phyloP scores from a whole-genome alignment of 345 rosid species.

The Nasturtium officinale region DNA sequence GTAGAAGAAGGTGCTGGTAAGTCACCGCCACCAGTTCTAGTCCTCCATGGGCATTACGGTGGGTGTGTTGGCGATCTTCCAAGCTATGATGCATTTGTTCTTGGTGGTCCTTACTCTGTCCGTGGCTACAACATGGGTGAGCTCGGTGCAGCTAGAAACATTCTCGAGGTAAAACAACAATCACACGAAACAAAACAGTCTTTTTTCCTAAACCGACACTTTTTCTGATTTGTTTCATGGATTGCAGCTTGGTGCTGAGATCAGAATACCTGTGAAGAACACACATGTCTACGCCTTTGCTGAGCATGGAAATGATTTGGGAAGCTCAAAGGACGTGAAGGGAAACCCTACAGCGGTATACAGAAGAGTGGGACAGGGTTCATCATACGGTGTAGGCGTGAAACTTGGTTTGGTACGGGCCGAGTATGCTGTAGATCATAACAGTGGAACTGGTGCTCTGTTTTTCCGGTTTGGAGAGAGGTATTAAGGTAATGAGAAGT shows the following conservation, averaged over 20 bases:
- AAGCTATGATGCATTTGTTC: slow-evolving; percentile 94
- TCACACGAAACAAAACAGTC: background rate
- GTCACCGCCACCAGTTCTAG: slow-evolving; percentile 88
- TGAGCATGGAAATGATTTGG: slow-evolving; percentile 95
- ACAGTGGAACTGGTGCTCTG: slow-evolving; percentile 82
- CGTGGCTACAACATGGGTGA: slow-evolving; percentile 99
- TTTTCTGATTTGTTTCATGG: slow-evolving; percentile 18
- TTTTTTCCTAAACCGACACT: background rate
- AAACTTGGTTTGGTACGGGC: slow-evolving; percentile 92
- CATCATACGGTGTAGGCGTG: slow-evolving; percentile 85
- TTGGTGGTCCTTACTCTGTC: slow-evolving; percentile 99
- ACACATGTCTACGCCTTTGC: slow-evolving; percentile 86
- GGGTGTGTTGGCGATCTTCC: slow-evolving; percentile 99
- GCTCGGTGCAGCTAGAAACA: slow-evolving; percentile 86
- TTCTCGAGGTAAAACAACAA: slow-evolving; percentile 68
- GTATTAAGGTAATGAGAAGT: slow-evolving; percentile 52
- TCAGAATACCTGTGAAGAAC: slow-evolving; percentile 81
- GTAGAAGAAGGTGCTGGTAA: slow-evolving; percentile 88
- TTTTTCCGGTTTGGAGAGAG: slow-evolving; percentile 97
- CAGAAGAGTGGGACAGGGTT: slow-evolving; percentile 89
- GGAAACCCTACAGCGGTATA: slow-evolving; percentile 97
- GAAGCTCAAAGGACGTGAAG: slow-evolving; percentile 93
- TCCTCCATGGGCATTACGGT: slow-evolving; percentile 97
- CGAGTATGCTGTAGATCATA: slow-evolving; percentile 95
- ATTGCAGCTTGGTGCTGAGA: slow-evolving; percentile 90